phyloP scores from a whole-genome alignment of 768 basidiomycete genomes.

The Chlorophyllum brunneum region DNA sequence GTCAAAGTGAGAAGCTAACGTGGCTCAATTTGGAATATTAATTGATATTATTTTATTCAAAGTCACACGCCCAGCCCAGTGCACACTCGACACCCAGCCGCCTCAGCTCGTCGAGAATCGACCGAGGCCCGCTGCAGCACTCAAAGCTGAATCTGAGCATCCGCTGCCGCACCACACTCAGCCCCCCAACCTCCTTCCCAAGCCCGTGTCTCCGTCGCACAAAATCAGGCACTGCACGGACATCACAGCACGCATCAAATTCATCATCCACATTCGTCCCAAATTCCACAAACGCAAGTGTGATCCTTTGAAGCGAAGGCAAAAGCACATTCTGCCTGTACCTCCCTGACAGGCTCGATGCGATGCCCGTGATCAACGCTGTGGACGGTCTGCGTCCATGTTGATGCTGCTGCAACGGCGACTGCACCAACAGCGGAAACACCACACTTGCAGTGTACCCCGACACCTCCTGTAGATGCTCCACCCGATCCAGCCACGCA shows the following conservation, averaged over 20 bases:
- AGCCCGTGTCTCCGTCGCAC: background rate
- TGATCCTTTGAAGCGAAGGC: conserved; percentile 5
- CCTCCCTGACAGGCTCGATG: background rate
- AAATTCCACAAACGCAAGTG: conserved; percentile 9
- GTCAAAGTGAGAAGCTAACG: too few relatives aligned
- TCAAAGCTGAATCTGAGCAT: background rate
- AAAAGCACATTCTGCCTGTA: conserved; percentile 6
- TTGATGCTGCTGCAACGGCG: conserved; percentile 5
- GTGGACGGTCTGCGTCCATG: background rate
- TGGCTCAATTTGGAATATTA: too few relatives aligned
- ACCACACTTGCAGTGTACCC: conserved; percentile 10
- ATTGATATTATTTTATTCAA: too few relatives aligned
- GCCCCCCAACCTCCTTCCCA: conserved; percentile 7
- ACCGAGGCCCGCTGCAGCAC: conserved; percentile 6
- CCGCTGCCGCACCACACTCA: conserved; percentile 3
- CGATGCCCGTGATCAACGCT: background rate
- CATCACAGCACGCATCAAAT: conserved; percentile 10
- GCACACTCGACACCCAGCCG: background rate
- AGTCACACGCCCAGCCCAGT: conserved; percentile 11
- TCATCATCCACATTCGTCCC: conserved; percentile 10
- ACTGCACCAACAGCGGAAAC: conserved; percentile 7
- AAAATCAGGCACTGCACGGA: conserved; percentile 4
- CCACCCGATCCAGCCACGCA: background rate
- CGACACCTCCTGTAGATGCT: conserved; percentile 9
- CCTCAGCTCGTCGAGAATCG: conserved; percentile 7